Evolutionary conservation across 2,329 filamentous ascomycete species (phyloP).

Genomic region (Xylaria sp.): DNA sequence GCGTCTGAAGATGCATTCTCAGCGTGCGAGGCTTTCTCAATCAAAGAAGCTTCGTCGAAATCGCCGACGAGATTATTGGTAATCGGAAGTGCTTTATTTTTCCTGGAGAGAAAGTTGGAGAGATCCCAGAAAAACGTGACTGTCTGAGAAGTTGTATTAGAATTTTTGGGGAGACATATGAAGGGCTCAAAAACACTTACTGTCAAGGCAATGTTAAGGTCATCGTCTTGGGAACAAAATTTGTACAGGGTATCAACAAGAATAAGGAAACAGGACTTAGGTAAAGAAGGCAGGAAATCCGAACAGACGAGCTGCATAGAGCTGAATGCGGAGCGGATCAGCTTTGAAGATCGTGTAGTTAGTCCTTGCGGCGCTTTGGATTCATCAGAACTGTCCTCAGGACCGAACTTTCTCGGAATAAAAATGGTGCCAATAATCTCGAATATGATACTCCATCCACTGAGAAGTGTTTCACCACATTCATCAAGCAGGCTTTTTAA

Average conservation of each 20-base stretch:
- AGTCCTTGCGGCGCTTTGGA: conserved; percentile 51
- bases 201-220: conserved; percentile 94
- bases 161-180: conserved; percentile 18
- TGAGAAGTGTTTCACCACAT: conserved; percentile 83
- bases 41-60: conserved; percentile 65
- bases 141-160: conserved; percentile 61
- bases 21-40: conserved; percentile 67
- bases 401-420: conserved; percentile 52
- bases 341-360: conserved; percentile 71
- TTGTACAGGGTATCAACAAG: conserved; percentile 88
- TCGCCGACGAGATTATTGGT: conserved; percentile 65
- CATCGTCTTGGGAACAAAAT: conserved; percentile 89
- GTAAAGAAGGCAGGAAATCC: conserved; percentile 83
- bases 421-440: conserved; percentile 88
- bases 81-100: conserved; percentile 67
- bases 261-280: conserved; percentile 75
- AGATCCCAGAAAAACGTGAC: conserved; percentile 97
- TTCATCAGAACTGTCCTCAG: conserved; percentile 48
- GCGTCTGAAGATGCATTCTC: conserved; percentile 71
- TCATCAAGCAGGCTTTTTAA: conserved; percentile 86
- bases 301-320: conserved; percentile 94
- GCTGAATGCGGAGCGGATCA: conserved; percentile 87
- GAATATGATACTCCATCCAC: conserved; percentile 88
- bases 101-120: conserved; percentile 82
- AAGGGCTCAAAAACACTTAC: conserved; percentile 58